Evolutionary conservation across 2,329 filamentous ascomycete genomes (phyloP).

Genomic region (Rhytidhysteron rufulum): DNA sequence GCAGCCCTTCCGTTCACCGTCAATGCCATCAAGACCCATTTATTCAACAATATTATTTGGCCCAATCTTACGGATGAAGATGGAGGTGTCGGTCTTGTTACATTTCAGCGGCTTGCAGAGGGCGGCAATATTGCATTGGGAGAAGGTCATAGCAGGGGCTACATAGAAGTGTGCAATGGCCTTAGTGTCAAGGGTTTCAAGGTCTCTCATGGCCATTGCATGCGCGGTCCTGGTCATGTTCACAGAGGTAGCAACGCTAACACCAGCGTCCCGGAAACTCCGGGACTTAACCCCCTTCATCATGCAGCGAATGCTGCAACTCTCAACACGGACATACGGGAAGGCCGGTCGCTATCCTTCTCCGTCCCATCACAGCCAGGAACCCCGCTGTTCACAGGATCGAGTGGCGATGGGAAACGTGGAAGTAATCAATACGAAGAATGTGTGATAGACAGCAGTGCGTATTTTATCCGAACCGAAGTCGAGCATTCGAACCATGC

Average conservation of each 20-base stretch:
- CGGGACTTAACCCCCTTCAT: slow-evolving; percentile 16
- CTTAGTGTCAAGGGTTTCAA: slow-evolving; percentile 84
- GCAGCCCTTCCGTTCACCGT: slow-evolving; percentile 88
- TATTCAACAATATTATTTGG: slow-evolving; percentile 98
- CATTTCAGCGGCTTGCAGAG: slow-evolving; percentile 82
- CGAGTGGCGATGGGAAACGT: slow-evolving; percentile 11
- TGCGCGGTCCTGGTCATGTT: slow-evolving; percentile 52
- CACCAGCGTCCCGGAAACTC: slow-evolving; percentile 35
- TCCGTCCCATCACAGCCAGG: slow-evolving; percentile 33
- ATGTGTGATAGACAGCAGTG: slow-evolving; percentile 83
- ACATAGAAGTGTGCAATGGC: slow-evolving; percentile 83
- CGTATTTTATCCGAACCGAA: slow-evolving; percentile 84
- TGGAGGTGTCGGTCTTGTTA: slow-evolving; percentile 86
- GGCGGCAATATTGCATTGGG: slow-evolving; percentile 83
- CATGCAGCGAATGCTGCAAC: slow-evolving; percentile 1
- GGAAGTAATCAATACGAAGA: slow-evolving; percentile 24
- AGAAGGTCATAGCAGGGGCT: slow-evolving; percentile 74
- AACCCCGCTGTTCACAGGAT: slow-evolving; percentile 25
- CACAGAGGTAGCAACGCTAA: slow-evolving; percentile 44
- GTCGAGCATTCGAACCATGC: slow-evolving; percentile 30
- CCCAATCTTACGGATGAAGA: slow-evolving; percentile 96
- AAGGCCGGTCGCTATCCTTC: slow-evolving; percentile 31
- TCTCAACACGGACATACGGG: slow-evolving; percentile 12
- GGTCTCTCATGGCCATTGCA: slow-evolving; percentile 87
- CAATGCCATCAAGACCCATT: slow-evolving; percentile 83